These are phyloP conservation scores for Triangularia verruculosa DNA, from an alignment of 2,329 filamentous ascomycete genomes.

Conservation along the genomic window DNA sequence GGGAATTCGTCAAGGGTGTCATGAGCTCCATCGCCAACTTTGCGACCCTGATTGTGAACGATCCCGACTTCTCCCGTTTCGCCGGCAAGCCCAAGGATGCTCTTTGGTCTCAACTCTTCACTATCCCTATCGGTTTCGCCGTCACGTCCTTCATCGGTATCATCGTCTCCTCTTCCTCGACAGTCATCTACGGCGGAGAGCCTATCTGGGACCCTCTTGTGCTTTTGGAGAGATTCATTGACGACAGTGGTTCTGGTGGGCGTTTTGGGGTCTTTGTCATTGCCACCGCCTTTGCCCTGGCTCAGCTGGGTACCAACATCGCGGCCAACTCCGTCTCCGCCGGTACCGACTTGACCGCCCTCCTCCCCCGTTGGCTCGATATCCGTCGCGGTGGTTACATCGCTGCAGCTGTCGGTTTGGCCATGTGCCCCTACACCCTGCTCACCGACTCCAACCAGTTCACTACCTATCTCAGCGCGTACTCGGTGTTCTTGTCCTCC, in stretches of 20 bases:
- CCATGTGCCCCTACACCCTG: conserved; percentile 84
- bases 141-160: conserved; percentile 84
- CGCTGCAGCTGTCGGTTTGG: conserved; percentile 73
- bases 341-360: conserved; percentile 76
- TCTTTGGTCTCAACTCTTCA: conserved; percentile 74
- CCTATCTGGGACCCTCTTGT: conserved; percentile 72
- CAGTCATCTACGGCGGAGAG: conserved; percentile 63
- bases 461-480: conserved; percentile 86
- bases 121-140: conserved; percentile 69
- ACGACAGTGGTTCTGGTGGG: conserved; percentile 65
- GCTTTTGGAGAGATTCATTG: conserved; percentile 64
- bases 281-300: conserved; percentile 67
- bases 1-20: conserved; percentile 80
- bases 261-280: conserved; percentile 76
- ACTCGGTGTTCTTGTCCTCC: conserved; percentile 89
- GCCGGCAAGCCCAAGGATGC: conserved; percentile 72
- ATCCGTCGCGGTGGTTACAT: conserved; percentile 87
- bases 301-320: conserved; percentile 83
- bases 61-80: conserved; percentile 84
- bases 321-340: conserved; percentile 83
- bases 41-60: conserved; percentile 78
- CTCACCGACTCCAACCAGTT: conserved; percentile 75
- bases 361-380: conserved; percentile 75
- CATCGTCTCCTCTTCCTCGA: conserved; percentile 67
- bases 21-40: conserved; percentile 92